These are phyloP conservation scores for Penicillium macrosclerotiorum DNA, from an alignment of 495 filamentous ascomycete genomes.

Conservation along the genomic window DNA sequence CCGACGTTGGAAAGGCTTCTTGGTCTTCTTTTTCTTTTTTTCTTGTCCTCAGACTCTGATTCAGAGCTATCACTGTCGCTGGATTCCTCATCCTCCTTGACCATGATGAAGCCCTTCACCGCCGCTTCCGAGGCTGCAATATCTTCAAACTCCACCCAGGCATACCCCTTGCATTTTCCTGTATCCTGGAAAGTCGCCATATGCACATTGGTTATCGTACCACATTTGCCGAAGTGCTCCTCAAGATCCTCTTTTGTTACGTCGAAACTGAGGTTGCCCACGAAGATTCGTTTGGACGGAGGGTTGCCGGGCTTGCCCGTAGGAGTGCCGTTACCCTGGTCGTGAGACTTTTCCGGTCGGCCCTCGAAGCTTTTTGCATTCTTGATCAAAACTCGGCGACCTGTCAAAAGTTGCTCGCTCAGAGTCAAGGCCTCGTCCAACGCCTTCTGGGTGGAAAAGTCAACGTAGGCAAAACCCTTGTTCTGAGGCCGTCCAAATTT, in stretches of 20 bases:
- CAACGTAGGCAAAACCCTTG: constrained; percentile 93
- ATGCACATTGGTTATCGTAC: constrained; percentile 73
- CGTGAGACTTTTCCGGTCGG: constrained; percentile 59
- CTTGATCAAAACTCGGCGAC: constrained; percentile 87
- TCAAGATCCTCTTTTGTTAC: constrained; percentile 75
- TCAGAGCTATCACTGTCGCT: constrained; percentile 37
- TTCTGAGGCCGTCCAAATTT: constrained; percentile 58
- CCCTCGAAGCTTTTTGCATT: constrained; percentile 82
- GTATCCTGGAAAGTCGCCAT: constrained; percentile 94
- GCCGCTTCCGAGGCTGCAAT: constrained; percentile 71
- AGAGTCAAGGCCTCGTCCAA: constrained; percentile 69
- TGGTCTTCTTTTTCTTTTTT: constrained; percentile 28
- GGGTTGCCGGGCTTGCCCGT: constrained; percentile 49
- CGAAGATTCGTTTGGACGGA: constrained; percentile 77
- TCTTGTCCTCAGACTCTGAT: constrained; percentile 35
- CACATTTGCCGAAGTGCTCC: constrained; percentile 79
- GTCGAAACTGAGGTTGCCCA: constrained; percentile 88
- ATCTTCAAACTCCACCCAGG: constrained; percentile 87
- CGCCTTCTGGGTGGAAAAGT: constrained; percentile 71
- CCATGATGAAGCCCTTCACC: constrained; percentile 74
- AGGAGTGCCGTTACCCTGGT: constrained; percentile 28
- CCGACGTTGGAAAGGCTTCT: constrained; percentile 63
- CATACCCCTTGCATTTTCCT: constrained; percentile 97
- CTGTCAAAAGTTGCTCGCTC: constrained; percentile 72
- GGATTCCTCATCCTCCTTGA: constrained; percentile 58